These are phyloP conservation scores for Pistacia integerrima DNA, from an alignment of 345 rosid species.

Conservation along the genomic window DNA sequence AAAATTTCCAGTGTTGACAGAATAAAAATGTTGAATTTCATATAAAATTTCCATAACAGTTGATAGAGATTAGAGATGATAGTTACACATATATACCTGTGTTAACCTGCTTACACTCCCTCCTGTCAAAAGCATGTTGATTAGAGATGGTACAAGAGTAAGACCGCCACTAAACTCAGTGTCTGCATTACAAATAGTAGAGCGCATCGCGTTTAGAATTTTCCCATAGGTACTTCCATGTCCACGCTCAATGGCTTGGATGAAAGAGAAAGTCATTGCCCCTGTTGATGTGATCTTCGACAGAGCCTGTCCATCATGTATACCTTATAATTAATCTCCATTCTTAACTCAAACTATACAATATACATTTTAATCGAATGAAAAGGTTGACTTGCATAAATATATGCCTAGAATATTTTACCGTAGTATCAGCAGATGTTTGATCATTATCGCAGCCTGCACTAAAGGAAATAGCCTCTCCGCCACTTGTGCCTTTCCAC, in stretches of 20 bases:
- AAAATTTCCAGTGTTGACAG: too few species aligned
- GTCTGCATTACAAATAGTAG: constrained; percentile 55
- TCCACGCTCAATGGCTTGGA: constrained; percentile 80
- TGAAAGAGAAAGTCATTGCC: constrained; percentile 93
- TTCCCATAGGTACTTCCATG: constrained; percentile 66
- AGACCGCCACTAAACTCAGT: constrained; percentile 39
- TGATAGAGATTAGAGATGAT: constrained; percentile 4
- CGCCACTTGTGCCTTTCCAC: constrained; percentile 93
- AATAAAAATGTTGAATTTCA: too few species aligned
- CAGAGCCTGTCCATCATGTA: constrained; percentile 48
- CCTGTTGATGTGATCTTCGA: constrained; percentile 77
- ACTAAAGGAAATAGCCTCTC: constrained; percentile 84
- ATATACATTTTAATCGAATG: neutral
- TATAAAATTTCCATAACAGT: neutral
- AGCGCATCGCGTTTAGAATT: constrained; percentile 71
- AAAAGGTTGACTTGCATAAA: neutral
- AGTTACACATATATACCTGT: constrained; percentile 38
- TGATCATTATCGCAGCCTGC: constrained; percentile 87
- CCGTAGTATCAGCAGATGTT: constrained; percentile 80
- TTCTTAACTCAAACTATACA: neutral
- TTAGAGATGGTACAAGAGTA: constrained; percentile 44
- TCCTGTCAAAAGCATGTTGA: constrained; percentile 60
- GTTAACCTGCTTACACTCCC: constrained; percentile 39
- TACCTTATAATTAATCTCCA: neutral
- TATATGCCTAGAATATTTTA: constrained; percentile 23